Conservation (phyloP, 768 basidiomycete species). For the Lactifluus subvellereus region DNA sequence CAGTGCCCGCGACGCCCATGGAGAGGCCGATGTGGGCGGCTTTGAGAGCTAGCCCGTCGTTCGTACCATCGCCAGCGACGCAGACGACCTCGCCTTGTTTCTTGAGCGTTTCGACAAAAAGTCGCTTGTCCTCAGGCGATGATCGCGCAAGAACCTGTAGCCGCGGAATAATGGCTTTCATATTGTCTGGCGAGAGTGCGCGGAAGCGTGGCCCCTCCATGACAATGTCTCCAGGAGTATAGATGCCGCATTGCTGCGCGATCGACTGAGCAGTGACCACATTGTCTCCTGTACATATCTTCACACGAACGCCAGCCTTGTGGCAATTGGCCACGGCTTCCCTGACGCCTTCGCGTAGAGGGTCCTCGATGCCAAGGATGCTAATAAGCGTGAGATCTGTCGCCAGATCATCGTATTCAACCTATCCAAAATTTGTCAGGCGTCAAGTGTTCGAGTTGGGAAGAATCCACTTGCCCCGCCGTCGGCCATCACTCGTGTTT, state of each 20-base stretch:
- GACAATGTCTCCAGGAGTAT: constrained; percentile 86
- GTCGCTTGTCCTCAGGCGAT: constrained; percentile 94
- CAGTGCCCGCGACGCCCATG: constrained; percentile 94
- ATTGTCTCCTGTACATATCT: constrained; percentile 99
- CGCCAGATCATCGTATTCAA: constrained; percentile 64
- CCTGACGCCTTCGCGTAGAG: constrained; percentile 76
- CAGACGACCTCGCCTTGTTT: constrained; percentile 85
- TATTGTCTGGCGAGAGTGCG: constrained; percentile 60
- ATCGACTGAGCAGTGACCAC: constrained; percentile 95
- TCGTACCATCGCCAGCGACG: constrained; percentile 97
- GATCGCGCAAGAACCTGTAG: constrained; percentile 98
- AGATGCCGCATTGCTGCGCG: constrained; percentile 94
- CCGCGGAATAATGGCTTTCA: constrained; percentile 82
- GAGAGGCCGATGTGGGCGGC: constrained; percentile 95
- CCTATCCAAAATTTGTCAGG: constrained; percentile 34
- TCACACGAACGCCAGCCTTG: constrained; percentile 85
- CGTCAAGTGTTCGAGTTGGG: neutral
- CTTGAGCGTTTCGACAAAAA: constrained; percentile 85
- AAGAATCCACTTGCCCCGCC: constrained; percentile 44
- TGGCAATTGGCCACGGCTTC: constrained; percentile 88
- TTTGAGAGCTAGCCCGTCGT: constrained; percentile 95
- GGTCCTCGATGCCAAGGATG: constrained; percentile 95
- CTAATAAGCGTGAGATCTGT: constrained; percentile 76
- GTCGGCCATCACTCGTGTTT: constrained; percentile 35
- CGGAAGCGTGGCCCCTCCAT: constrained; percentile 98